Base-by-base conservation (phyloP, 2,329 filamentous ascomycete species). In the Colletotrichum lindemuthianum region DNA sequence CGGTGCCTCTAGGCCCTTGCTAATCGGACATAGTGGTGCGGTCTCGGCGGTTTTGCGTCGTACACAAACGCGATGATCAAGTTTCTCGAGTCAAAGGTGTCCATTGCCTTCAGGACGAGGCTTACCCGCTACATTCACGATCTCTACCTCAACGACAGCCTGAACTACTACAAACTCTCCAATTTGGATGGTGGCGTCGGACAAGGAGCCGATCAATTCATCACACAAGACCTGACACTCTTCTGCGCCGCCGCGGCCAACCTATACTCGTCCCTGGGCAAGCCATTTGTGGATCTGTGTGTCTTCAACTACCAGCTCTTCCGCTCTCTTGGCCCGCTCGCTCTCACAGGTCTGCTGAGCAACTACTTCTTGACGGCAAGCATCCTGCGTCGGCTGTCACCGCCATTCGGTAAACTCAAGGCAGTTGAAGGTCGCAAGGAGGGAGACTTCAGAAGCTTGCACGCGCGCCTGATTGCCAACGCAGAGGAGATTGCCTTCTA, bases 61-160 rank as follows among this genome's bases (percentile, higher is more conserved):
- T 99, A 99, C 74, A 97, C 95, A 54, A 99, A 99, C 77, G 93
- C 95, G 59, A 97, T 96, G 91, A 99, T 99, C 83, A 98, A 98
- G 78, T 99, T 92, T 79, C 85, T 99, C 67, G 95, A 99, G 78
- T 95, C 92, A 54, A 99, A 99, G 81, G 93, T 99, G 58, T 97
- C 95, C 7, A 99, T 99, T 69, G 95, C 96, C 39, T 99, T 99
- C 84, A 90, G 96, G 45, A 99, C 96, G 5, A 88, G 96, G 10
- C 84, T 99, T 12, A 99, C 96, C 2, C 85, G 96, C 70, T 99
- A 99, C 76, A 97, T 99, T 58, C 96, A 99, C 77, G 96, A 99
- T 73, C 81, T 99, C 8, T 99, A 99, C 73, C 86, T 99, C 13
- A 97, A 97, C 75, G 91, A 96, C 60, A 93, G 96, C 70, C 87